These are phyloP conservation scores for Paratinospora sagittata DNA, from an alignment of 164 flowering plant species.

Conservation along the genomic window DNA sequence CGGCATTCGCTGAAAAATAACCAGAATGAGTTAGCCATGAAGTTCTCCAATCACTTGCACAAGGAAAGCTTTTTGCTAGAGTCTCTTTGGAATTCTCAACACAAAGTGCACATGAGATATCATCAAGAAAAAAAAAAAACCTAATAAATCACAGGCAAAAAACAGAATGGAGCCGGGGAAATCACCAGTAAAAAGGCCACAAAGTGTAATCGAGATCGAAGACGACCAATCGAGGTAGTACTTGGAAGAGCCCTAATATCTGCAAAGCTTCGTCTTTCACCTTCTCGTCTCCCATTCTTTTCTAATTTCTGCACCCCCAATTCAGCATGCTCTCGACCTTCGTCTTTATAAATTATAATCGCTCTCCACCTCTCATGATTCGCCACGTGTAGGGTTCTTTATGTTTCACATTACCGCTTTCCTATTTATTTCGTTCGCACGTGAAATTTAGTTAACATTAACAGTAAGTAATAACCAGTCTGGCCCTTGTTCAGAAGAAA, in stretches of 20 bases:
- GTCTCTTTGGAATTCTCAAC: neutral
- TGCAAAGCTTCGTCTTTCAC: slow-evolving; percentile 79
- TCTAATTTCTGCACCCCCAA: neutral
- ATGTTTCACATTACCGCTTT: too few relatives aligned
- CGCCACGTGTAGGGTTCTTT: too few relatives aligned
- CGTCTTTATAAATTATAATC: too few relatives aligned
- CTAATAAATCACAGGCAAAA: neutral
- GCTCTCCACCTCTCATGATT: too few relatives aligned
- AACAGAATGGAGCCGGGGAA: neutral
- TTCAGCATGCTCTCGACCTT: neutral
- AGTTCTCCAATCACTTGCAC: neutral
- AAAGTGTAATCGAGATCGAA: slow-evolving; percentile 99
- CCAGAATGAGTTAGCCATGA: neutral
- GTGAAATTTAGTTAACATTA: too few relatives aligned
- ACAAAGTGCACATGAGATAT: too few relatives aligned
- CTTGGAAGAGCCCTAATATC: slow-evolving; percentile 59
- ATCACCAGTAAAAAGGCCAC: slow-evolving; percentile 97
- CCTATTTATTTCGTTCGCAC: too few relatives aligned
- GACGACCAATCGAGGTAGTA: slow-evolving; percentile 79
- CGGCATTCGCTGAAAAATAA: slow-evolving; percentile 65
- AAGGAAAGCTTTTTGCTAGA: neutral
- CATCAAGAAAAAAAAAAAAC: neutral
- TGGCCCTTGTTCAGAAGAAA: too few relatives aligned
- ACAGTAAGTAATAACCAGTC: too few relatives aligned
- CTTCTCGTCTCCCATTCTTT: slow-evolving; percentile 68